Evolutionary conservation across 495 filamentous ascomycete genomes (phyloP), one percentile per base, ranked within the genome.

Genomic region (Podospora bellae-mahoneyi): DNA sequence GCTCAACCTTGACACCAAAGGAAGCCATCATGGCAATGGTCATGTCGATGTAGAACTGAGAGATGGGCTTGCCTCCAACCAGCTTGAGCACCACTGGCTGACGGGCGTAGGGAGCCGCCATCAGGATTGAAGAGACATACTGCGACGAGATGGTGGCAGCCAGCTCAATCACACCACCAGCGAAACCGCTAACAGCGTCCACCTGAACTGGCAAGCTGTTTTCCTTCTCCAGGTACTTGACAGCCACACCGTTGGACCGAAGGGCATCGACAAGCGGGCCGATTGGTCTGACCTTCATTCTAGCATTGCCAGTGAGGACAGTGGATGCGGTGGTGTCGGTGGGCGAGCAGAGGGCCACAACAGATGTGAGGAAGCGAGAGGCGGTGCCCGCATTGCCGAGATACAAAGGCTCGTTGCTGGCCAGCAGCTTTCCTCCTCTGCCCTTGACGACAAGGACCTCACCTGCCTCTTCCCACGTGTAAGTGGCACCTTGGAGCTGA

Each of bases 1-100:
- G 76, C 64, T 86, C 79, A 44, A 97, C 94, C 44, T 89, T 77
- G 63, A 98, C 88, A 54, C 95, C 95, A 74, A 99, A 99, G 5
- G 89, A 86, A 39, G 89, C 85, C 95, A 99, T 99, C 94, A 99
- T 98, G 20, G 92, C 86, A 16, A 92, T 94, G 18, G 95, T 99
- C 94, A 99, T 97, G 72, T 98, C 93, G 75, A 98, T 98, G 74
- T 99, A 99, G 18, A 90, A 90, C 77, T 97, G 93, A 1, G 94
- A 97, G 69, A 98, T 97, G 3, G 94, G 94, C 80, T 96, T 97
- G 64, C 93, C 95, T 55, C 94, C 94, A 55, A 97, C 90, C 59
- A 99, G 82, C 9, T 88, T 89, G 69, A 99, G 81, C 6, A 92
- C 97, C 30, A 98, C 93, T 2, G 95, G 92, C 72, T 94, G 88